Evolutionary conservation across 495 filamentous ascomycete genomes (phyloP).

Genomic region (Hypoxylon fragiforme): DNA sequence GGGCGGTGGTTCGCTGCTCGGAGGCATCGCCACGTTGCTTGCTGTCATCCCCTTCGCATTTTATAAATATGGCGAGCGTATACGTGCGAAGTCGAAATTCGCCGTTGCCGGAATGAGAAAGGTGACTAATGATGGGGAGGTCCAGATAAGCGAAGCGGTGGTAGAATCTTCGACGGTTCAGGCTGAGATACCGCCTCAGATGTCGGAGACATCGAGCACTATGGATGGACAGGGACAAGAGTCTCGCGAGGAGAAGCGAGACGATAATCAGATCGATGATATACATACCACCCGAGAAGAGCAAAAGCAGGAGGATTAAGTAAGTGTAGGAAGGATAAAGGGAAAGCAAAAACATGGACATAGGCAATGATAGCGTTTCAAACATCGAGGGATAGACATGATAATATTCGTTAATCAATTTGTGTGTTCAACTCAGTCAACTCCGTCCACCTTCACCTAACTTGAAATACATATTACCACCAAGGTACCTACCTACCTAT

Average conservation of each 20-base stretch:
- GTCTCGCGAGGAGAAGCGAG: conserved; percentile 1
- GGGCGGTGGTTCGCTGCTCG: background rate
- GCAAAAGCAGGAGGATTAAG: too few relatives aligned
- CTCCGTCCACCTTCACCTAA: too few relatives aligned
- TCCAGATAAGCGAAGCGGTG: conserved; percentile 9
- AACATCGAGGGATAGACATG: too few relatives aligned
- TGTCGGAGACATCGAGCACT: conserved; percentile 16
- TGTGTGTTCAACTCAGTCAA: too few relatives aligned
- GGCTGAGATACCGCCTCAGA: conserved; percentile 6
- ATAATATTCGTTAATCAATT: too few relatives aligned
- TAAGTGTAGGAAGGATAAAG: too few relatives aligned
- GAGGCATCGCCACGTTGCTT: background rate
- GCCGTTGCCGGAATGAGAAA: conserved; percentile 34
- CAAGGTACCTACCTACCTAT: too few relatives aligned
- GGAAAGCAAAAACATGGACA: too few relatives aligned
- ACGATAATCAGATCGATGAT: conserved; percentile 7
- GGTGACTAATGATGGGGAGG: conserved; percentile 22
- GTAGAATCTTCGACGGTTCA: background rate
- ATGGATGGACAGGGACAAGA: conserved; percentile 7
- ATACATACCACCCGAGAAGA: background rate
- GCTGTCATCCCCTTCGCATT: background rate
- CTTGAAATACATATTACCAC: too few relatives aligned
- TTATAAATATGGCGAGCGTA: conserved; percentile 48
- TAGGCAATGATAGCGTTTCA: background rate
- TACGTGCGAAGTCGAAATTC: conserved; percentile 45